Percentiles rank a stretch among this genome's conserved stretches.
phyloP scores from a whole-genome alignment of 768 basidiomycete species.

The Tylopilus rubrobrunneus region DNA sequence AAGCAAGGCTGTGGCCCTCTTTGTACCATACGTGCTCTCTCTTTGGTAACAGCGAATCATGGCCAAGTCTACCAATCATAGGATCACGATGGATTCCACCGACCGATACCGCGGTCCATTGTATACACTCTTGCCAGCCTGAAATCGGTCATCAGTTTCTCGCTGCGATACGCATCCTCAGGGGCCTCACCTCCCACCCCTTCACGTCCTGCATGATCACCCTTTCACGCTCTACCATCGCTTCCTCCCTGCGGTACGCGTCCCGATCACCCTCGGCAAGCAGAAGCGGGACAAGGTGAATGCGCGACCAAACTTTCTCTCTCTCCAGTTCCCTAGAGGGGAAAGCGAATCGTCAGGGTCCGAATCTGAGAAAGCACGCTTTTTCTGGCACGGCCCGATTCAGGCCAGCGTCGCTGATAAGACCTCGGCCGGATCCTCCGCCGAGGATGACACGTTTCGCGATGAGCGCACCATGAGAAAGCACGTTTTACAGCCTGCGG shows the following conservation, averaged over 20 bases:
- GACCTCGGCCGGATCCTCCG: slow-evolving; percentile 45
- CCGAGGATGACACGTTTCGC: slow-evolving; percentile 59
- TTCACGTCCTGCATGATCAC: slow-evolving; percentile 94
- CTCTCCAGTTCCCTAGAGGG: slow-evolving; percentile 81
- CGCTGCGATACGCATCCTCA: slow-evolving; percentile 20
- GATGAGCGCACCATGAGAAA: slow-evolving; percentile 50
- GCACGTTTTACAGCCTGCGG: slow-evolving; percentile 72
- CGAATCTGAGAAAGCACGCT: slow-evolving; percentile 40
- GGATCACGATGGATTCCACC: slow-evolving; percentile 53
- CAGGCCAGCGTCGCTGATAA: slow-evolving; percentile 39
- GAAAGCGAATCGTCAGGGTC: slow-evolving; percentile 30
- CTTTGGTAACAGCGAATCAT: slow-evolving; percentile 11
- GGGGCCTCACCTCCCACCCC: slow-evolving; percentile 82
- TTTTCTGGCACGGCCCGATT: slow-evolving; percentile 42
- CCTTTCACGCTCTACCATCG: slow-evolving; percentile 72
- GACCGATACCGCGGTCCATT: slow-evolving; percentile 69
- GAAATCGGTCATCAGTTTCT: slow-evolving; percentile 20
- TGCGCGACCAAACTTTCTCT: slow-evolving; percentile 93
- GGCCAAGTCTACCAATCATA: slow-evolving; percentile 36
- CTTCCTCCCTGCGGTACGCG: slow-evolving; percentile 73
- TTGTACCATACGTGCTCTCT: slow-evolving; percentile 6
- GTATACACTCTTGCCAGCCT: slow-evolving; percentile 88
- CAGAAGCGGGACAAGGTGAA: slow-evolving; percentile 88
- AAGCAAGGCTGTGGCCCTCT: slow-evolving; percentile 21
- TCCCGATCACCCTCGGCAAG: slow-evolving; percentile 94